Evolutionary conservation across 163 green algal genomes (phyloP).

Genomic region (Prototheca cutis): DNA sequence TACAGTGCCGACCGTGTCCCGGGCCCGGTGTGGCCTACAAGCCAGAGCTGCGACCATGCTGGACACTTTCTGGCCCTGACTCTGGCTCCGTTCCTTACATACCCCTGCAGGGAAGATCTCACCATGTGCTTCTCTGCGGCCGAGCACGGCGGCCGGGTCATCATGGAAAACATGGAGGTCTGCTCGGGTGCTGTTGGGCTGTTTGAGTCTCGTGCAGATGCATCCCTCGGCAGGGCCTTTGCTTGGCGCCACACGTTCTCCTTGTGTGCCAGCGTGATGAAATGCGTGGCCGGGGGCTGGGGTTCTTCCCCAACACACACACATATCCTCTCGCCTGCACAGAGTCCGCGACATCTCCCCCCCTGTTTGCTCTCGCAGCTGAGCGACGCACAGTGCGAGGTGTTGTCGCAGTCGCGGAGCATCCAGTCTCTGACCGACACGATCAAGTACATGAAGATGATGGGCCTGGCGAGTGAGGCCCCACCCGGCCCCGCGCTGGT

Average conservation of each 20-base stretch:
- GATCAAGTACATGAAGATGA: slow-evolving; percentile 4
- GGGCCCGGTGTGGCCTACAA: too few species aligned
- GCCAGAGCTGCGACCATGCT: too few species aligned
- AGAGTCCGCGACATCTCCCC: not conserved
- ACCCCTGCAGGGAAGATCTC: not conserved
- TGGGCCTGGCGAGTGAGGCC: not conserved
- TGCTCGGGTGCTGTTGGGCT: too few species aligned
- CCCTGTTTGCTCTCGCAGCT: not conserved
- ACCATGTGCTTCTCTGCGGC: not conserved
- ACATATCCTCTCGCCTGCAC: not conserved
- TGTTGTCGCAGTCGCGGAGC: not conserved
- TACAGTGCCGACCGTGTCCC: too few species aligned
- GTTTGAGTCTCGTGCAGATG: too few species aligned
- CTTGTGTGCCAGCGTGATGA: too few species aligned
- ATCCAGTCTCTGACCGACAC: not conserved
- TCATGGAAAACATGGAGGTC: slow-evolving; percentile 2
- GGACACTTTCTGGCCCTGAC: too few species aligned
- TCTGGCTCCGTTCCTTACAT: too few species aligned
- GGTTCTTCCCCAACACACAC: too few species aligned
- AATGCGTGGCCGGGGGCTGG: too few species aligned
- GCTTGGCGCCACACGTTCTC: too few species aligned
- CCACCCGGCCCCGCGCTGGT: not conserved
- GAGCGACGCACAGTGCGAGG: not conserved
- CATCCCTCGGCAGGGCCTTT: too few species aligned
- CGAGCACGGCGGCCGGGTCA: not conserved